These are phyloP conservation scores for Nyctanthes arbortristis DNA, from an alignment of 257 asterid species.

Conservation along the genomic window DNA sequence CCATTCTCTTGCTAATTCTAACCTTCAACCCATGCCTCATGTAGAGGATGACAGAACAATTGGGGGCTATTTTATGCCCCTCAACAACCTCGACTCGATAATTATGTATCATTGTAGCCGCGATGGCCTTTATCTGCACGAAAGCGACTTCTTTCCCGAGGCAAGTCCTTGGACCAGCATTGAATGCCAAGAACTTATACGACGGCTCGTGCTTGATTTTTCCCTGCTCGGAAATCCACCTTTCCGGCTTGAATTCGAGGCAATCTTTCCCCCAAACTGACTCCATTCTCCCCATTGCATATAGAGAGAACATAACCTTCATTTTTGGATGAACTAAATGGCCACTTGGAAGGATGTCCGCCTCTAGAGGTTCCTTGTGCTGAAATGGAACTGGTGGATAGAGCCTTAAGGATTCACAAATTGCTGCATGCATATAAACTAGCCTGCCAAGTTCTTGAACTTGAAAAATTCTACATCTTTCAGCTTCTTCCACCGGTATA, in stretches of 20 bases:
- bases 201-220: slow-evolving; percentile 67
- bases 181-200: slow-evolving; percentile 70
- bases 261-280: slow-evolving; percentile 66
- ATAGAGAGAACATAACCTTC: slow-evolving; percentile 49
- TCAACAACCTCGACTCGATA: slow-evolving; percentile 39
- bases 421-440: slow-evolving; percentile 59
- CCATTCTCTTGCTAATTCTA: slow-evolving; percentile 44
- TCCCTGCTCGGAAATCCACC: slow-evolving; percentile 69
- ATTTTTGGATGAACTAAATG: slow-evolving; percentile 51
- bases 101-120: slow-evolving; percentile 52
- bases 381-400: slow-evolving; percentile 78
- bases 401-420: slow-evolving; percentile 59
- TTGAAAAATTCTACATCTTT: slow-evolving; percentile 30
- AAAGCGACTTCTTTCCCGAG: slow-evolving; percentile 68
- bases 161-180: slow-evolving; percentile 79
- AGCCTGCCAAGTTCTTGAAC: slow-evolving; percentile 40
- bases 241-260: slow-evolving; percentile 61
- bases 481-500: slow-evolving; percentile 19
- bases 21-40: slow-evolving; percentile 63
- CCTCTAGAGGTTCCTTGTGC: slow-evolving; percentile 46
- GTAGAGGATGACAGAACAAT: slow-evolving; percentile 58
- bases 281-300: slow-evolving; percentile 75
- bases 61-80: slow-evolving; percentile 49
- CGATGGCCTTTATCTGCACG: slow-evolving; percentile 55
- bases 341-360: slow-evolving; percentile 58